Evolutionary conservation across 371 early-diverging fungal species (phyloP).

Genomic region (Lichtheimia ramosa): DNA sequence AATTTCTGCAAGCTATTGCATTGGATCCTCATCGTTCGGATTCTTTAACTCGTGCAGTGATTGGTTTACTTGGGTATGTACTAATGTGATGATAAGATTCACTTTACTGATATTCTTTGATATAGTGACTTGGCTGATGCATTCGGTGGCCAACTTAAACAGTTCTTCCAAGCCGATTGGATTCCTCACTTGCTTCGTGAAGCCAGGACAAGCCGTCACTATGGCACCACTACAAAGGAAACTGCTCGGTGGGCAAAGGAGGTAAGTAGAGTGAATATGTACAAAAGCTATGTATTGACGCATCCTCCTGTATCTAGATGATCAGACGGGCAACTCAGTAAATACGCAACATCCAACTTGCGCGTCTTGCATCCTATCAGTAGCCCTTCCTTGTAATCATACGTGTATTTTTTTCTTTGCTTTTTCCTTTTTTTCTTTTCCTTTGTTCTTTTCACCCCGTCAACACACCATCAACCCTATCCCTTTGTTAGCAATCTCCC

Average conservation of each 20-base stretch:
- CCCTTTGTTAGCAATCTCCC: neutral
- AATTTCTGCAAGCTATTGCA: conserved; percentile 71
- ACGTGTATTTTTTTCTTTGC: conserved; percentile 10
- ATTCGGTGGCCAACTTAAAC: conserved; percentile 73
- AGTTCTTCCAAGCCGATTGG: conserved; percentile 65
- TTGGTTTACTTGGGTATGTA: conserved; percentile 81
- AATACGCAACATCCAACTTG: neutral
- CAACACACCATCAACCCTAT: conserved; percentile 4
- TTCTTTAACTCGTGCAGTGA: conserved; percentile 65
- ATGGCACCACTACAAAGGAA: conserved; percentile 65
- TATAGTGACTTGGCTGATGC: conserved; percentile 75
- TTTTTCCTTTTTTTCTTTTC: conserved; percentile 5
- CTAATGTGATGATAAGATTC: neutral
- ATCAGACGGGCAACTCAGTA: conserved; percentile 17
- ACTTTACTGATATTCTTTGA: neutral
- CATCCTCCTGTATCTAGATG: conserved; percentile 7
- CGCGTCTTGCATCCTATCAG: neutral
- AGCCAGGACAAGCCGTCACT: conserved; percentile 68
- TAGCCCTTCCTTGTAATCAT: conserved; percentile 11
- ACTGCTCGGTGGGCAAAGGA: conserved; percentile 83
- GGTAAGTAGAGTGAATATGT: conserved; percentile 19
- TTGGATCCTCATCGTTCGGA: conserved; percentile 64
- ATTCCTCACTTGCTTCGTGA: conserved; percentile 67
- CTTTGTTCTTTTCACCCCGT: neutral
- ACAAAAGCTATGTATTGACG: too few species aligned